phyloP scores from a whole-genome alignment of 148 eudicot species.

The Persicaria maculosa region DNA sequence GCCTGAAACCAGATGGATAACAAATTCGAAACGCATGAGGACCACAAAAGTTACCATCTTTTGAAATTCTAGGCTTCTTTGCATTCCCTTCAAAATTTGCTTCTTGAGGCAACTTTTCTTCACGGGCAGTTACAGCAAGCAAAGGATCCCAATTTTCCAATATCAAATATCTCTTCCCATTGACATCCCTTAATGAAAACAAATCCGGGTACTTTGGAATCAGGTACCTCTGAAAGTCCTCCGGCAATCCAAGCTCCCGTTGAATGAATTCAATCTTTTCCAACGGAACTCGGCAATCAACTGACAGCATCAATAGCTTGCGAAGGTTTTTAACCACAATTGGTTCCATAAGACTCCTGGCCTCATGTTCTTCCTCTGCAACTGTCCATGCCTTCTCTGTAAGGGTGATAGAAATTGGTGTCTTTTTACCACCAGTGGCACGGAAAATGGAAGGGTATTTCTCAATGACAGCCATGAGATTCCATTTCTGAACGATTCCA shows the following conservation, averaged over 20 bases:
- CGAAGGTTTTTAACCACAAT: slow-evolving; percentile 68
- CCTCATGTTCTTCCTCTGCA: slow-evolving; percentile 57
- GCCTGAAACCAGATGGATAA: slow-evolving; percentile 78
- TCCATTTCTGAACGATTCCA: slow-evolving; percentile 91
- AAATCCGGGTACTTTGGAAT: slow-evolving; percentile 62
- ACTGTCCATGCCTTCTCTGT: slow-evolving; percentile 55
- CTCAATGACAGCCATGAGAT: slow-evolving; percentile 73
- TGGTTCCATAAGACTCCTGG: slow-evolving; percentile 66
- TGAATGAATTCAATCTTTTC: slow-evolving; percentile 55
- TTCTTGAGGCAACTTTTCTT: slow-evolving; percentile 41
- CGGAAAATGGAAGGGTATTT: slow-evolving; percentile 72
- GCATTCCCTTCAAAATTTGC: slow-evolving; percentile 21
- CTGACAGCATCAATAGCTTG: slow-evolving; percentile 79
- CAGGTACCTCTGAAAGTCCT: slow-evolving; percentile 45
- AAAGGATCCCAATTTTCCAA: slow-evolving; percentile 85
- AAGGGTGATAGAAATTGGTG: slow-evolving; percentile 51
- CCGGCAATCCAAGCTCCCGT: slow-evolving; percentile 67
- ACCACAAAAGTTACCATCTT: slow-evolving; percentile 78
- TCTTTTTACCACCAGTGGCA: slow-evolving; percentile 52
- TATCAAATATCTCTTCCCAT: slow-evolving; percentile 45
- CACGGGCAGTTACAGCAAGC: slow-evolving; percentile 65
- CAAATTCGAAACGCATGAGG: slow-evolving; percentile 64
- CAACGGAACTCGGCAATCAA: slow-evolving; percentile 71
- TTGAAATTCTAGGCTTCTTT: slow-evolving; percentile 42
- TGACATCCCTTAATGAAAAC: slow-evolving; percentile 46